phyloP scores from a whole-genome alignment of 2,329 filamentous ascomycete genomes.

The Teratosphaeria zuluensis region DNA sequence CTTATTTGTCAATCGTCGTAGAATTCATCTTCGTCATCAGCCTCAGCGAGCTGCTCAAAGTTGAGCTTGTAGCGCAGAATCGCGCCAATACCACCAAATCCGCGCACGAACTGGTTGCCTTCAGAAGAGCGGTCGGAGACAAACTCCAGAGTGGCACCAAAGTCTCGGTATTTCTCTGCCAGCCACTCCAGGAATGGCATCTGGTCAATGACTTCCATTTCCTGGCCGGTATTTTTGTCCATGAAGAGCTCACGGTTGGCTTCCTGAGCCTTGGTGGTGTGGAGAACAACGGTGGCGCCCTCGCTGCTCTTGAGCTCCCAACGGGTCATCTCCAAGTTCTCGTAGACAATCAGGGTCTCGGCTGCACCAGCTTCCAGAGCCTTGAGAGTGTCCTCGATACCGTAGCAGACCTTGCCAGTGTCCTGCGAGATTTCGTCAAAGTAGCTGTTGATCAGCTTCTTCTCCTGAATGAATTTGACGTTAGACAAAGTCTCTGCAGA shows the following conservation, averaged over 20 bases:
- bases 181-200: constrained; percentile 98
- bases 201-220: constrained; percentile 88
- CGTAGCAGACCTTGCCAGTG: constrained; percentile 93
- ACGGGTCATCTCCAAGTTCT: constrained; percentile 91
- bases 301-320: constrained; percentile 77
- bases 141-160: constrained; percentile 90
- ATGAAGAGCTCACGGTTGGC: constrained; percentile 72
- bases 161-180: constrained; percentile 96
- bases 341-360: constrained; percentile 90
- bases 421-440: constrained; percentile 99
- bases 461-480: constrained; percentile 99
- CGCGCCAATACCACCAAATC: constrained; percentile 95
- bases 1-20: constrained; percentile 91
- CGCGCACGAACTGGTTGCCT: constrained; percentile 99
- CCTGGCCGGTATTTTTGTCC: constrained; percentile 90
- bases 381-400: constrained; percentile 95
- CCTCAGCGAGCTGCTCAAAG: constrained; percentile 95
- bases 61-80: constrained; percentile 99
- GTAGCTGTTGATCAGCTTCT: constrained; percentile 98
- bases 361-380: constrained; percentile 91
- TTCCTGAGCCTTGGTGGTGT: constrained; percentile 84
- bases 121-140: constrained; percentile 96
- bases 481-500: constrained; percentile 92
- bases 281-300: constrained; percentile 63
- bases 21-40: constrained; percentile 71